Base-by-base conservation (phyloP, 495 filamentous ascomycete genomes). In the Hapsidospora chrysogenum region DNA sequence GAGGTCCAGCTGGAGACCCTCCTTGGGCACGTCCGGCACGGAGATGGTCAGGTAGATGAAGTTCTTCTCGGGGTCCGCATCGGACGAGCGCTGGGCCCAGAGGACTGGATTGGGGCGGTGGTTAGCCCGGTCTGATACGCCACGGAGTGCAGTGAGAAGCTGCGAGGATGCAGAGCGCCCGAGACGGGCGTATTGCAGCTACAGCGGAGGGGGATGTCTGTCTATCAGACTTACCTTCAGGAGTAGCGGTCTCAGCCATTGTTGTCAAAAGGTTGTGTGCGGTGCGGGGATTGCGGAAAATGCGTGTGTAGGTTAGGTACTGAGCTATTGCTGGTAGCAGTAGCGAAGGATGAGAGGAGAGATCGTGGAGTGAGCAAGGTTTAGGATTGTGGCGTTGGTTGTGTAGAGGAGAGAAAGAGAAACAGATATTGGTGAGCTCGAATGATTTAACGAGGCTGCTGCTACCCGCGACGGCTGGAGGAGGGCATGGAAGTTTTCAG, bases 11-110 rank as follows among this genome's bases (percentile, higher is more conserved):
- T 85, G 76, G 43, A 85, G 60, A 38, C 74, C 73, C 18, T 61
- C 51, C 41, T 65, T 56, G 33, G 74, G 56, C 21, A 94, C 77
- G 55, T 97, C 87, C 42, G 84, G 64, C 22, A 80, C 80, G 47
- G 72, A 71, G 63, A 97, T 78, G 52, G 80, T 92, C 35, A 96
- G 74, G 64, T 81, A 89, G 65, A 96, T 64, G 64, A 80, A 76
- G 63, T 96, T 96, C 61, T 85, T 87, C 52, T 75, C 72, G 25
- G 75, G 51, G 15, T 96, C 92, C 41, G 64, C 60, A 40, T 51
- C 61, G 54, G 77, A 85, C 29, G 89, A 95, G 66, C 89, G 87
- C 64, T 97, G 89, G 20, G 89, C 87, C 89, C 89, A 97, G 61
- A 80, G 77, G 46, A 96, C 89, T 97, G 49, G 4, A 16, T 21